phyloP scores from a whole-genome alignment of 352 stramenopile genomes.

The Pythium biforme region DNA sequence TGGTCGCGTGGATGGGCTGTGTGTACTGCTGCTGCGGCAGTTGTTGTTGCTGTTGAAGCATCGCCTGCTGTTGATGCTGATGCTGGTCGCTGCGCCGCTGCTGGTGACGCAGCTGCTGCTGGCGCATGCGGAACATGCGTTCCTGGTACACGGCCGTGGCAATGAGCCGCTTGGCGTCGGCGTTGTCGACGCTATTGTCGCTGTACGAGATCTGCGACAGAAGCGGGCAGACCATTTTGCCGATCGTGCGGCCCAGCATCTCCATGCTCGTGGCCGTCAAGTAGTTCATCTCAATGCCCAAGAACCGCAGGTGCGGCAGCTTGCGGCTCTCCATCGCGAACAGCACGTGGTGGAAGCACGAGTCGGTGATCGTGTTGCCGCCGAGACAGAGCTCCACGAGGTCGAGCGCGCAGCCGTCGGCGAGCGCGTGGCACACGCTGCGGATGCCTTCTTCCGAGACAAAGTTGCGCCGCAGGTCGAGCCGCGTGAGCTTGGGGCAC shows the following conservation, averaged over 20 bases:
- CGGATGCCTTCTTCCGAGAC: conserved; percentile 79
- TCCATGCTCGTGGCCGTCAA: conserved; percentile 79
- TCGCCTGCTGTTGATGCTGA: neutral
- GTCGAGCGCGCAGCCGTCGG: conserved; percentile 62
- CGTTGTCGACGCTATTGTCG: conserved; percentile 80
- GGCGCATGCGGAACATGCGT: conserved; percentile 57
- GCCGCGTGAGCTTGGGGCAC: conserved; percentile 70
- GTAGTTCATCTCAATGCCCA: conserved; percentile 88
- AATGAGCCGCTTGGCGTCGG: conserved; percentile 71
- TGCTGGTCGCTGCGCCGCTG: conserved; percentile 13
- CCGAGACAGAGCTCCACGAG: conserved; percentile 78
- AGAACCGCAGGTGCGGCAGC: conserved; percentile 57
- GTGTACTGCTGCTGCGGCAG: neutral
- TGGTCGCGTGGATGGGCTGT: conserved; percentile 4
- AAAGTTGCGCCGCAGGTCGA: conserved; percentile 85
- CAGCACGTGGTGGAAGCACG: conserved; percentile 79
- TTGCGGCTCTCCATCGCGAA: conserved; percentile 79
- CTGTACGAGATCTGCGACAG: conserved; percentile 88
- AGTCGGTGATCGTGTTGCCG: conserved; percentile 83
- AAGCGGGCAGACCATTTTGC: conserved; percentile 73
- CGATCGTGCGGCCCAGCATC: conserved; percentile 81
- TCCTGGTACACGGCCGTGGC: conserved; percentile 76
- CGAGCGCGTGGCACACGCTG: conserved; percentile 68
- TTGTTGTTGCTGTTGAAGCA: conserved; percentile 17
- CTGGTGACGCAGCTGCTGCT: conserved; percentile 43